Base-by-base conservation (phyloP, 176 grass and related monocot species). In the Coix lacrymajobi region DNA sequence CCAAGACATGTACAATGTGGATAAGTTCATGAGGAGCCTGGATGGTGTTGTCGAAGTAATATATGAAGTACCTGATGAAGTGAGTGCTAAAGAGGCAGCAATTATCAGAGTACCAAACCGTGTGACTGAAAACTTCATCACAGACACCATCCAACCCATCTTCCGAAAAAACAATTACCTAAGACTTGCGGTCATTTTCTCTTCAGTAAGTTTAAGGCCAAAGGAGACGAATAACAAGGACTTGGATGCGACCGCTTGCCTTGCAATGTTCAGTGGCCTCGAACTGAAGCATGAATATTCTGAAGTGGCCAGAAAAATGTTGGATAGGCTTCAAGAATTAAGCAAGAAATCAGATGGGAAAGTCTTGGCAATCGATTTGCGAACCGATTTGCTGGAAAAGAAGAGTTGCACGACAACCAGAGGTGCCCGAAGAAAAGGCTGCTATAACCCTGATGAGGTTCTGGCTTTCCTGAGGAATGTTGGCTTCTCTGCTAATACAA, bases 251-350 rank as follows among this genome's bases (percentile, higher is more conserved):
- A 89, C 88, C 40, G 89, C 87, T 77, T 98, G 96, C 56, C 87
- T 91, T 66, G 92, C 90, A 33, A 98, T 90, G 91, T 98, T 98
- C 84, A 62, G 83, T 68, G 81, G 88, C 61, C 84, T 98, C 13
- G 67, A 93, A 73, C 34, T 98, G 82, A 98, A 91, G 62, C 66
- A 58, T 0, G 87, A 95, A 45, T 91, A 88, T 63, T 80, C 45
- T 2, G 79, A 89, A 86, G 92, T 95, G 61, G 84, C 88, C 16
- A 83, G 88, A 22, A 77, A 82, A 63, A 95, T 98, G 89, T 58
- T 90, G n/a, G 86, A 69, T 28, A 93, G 16, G 65, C 91, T 98
- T 66, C 90, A 93, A 93, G 87, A 78, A 78, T 77, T 95, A 29
- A 85, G 88, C 71, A 60, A 80, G 38, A 87, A 93, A 65, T 86